Base-by-base conservation (phyloP, 2,329 filamentous ascomycete genomes). In the Phialophora verrucosa region DNA sequence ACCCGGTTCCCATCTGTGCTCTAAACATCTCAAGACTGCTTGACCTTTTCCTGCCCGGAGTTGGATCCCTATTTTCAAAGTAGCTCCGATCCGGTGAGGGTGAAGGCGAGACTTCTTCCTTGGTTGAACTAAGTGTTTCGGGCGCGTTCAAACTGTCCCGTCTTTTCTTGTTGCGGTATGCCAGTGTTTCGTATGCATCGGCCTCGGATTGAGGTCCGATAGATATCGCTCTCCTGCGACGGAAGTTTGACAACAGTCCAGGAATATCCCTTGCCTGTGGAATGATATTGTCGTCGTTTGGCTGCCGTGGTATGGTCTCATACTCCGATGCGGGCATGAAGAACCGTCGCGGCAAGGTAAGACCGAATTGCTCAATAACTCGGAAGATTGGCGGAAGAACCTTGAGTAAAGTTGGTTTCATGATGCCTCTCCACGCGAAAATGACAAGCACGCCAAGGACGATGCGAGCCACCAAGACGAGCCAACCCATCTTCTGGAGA, bases 201-300 rank as follows among this genome's bases (percentile, higher is more conserved):
- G 95, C 95, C 67, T 93, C 93, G 54, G 93, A 97, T 79, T 98
- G 95, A 1, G 95, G 95, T 0, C 95, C 95, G 61, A 98, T 87
- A 5, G 93, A 97, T 38, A 98, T 88, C 35, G 93, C 90, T 59
- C 95, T 87, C 68, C 92, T 84, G 14, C 85, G 86, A 42, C 92
- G 88, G 54, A 98, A 91, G 50, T 89, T 92, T 67, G 89, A 90
- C 27, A 97, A 84, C 75, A 97, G 88, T 35, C 87, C 86, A 2
- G 94, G 92, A 25, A 98, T 87, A 68, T 97, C 92, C 27, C 90
- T 91, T n/a, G 96, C 90, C 11, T 89, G 89, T 12, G 95, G 95
- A 73, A 99, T 88, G 59, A 97, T 88, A 63, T 96, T 97, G 78
- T 98, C 93, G 71, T 93, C 86, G 71, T 89, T 85, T 71, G 92